Evolutionary conservation across 805 yeast species (phyloP), one percentile per base, ranked within the genome.

Genomic region (Lipomyces kockii): DNA sequence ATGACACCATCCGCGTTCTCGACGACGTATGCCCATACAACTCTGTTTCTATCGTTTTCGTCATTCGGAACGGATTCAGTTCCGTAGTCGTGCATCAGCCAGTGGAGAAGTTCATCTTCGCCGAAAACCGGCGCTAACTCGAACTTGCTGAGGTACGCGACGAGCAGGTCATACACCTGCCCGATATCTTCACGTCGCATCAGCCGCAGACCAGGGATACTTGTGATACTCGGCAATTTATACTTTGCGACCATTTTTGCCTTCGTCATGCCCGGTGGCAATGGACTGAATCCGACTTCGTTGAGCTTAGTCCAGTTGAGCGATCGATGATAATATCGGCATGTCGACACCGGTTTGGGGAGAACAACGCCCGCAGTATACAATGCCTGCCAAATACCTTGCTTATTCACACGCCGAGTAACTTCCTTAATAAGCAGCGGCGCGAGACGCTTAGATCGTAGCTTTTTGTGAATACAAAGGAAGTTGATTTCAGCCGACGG

Each of bases 371-470:
- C 99, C 0, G 94, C 97, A 9, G 99, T 94, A 79, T 91, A 92
- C 68, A 95, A 83, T 0, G 98, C 99, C 78, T 93, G 98, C 97
- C 98, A 95, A 68, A 93, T 90, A 67, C 90, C 86, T 56, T 84
- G 83, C 70, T 86, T 84, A 79, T 95, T 94, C 71, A 95, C 95
- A 73, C 98, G 84, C 76, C 99, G 85, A 3, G 98, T 95, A 72
- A 95, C 89, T 79, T 95, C 99, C 75, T 90, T 90, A 78, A 95
- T 95, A 74, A 95, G 82, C 12, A 95, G 90, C 0, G 99, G 99
- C 0, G 99, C 93, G 76, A 95, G 83, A 74, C 99, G 87, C 78
- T 95, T 95, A n/a, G 92, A 84, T 76, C 99, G 85, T 72, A 95
- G 83, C 78, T 94, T 91, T 80, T 95, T 95, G 80, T 95, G 99